Evolutionary conservation across 2,329 filamentous ascomycete genomes (phyloP).

Genomic region (Amauroascus verrucosus): DNA sequence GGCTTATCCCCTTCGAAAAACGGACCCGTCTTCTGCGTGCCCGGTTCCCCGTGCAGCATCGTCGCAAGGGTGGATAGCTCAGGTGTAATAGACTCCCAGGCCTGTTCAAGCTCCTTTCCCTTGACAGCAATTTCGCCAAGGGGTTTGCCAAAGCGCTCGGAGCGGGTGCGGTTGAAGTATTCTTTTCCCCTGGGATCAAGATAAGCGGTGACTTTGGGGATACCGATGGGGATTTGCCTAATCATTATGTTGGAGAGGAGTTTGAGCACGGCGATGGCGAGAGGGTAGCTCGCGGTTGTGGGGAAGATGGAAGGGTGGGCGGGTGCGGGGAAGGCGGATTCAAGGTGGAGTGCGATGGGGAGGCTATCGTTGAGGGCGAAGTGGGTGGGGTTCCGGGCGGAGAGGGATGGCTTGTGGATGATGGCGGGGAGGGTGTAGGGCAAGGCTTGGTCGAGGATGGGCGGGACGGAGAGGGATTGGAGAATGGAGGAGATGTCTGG

Average conservation of each 20-base stretch:
- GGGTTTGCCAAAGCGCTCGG: conserved; percentile 23
- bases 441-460: neutral
- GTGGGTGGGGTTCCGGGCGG: neutral
- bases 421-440: conserved; percentile 34
- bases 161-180: conserved; percentile 33
- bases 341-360: conserved; percentile 32
- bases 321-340: conserved; percentile 29
- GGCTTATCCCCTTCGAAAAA: conserved; percentile 15
- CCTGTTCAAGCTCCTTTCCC: conserved; percentile 11
- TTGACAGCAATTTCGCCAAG: conserved; percentile 27
- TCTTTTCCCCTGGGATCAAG: conserved; percentile 26
- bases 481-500: conserved; percentile 33
- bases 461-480: conserved; percentile 19
- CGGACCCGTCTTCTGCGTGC: conserved; percentile 6
- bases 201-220: conserved; percentile 29
- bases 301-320: conserved; percentile 27
- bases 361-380: conserved; percentile 25
- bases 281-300: conserved; percentile 24
- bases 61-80: conserved; percentile 22
- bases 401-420: conserved; percentile 27
- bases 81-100: conserved; percentile 18
- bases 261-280: conserved; percentile 23
- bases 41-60: conserved; percentile 20
- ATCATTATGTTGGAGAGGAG: conserved; percentile 10
- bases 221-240: conserved; percentile 18